Evolutionary conservation across 2,329 filamentous ascomycete genomes (phyloP), one percentile per base, ranked within the genome.

Genomic region (Sordariomycetes sp.): DNA sequence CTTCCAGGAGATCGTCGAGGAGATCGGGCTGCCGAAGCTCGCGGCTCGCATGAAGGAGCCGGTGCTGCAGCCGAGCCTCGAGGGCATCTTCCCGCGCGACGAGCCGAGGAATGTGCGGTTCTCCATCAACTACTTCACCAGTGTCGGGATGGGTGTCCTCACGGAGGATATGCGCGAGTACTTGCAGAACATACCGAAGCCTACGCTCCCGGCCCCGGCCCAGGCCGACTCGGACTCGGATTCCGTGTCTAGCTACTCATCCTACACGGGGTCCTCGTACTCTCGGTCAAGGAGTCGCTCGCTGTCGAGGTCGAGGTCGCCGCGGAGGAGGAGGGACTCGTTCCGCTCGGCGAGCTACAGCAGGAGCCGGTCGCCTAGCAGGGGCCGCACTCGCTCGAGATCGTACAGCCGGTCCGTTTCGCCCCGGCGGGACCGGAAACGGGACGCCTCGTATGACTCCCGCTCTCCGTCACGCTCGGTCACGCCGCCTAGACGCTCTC

Each of bases 111-210:
- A 97, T 72, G 91, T 92, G 46, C 86, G 93, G 58, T 99, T 99
- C 78, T 90, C 92, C 55, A 96, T 99, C 85, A 99, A 99, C 74
- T 99, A 97, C 79, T 97, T 99, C 71, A 99, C 94, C 11, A 94
- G 91, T 66, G 96, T 99, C 66, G 91, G 92, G 60, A 95, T 99
- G 89, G 94, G 94, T 69, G 85, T 83, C 25, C 80, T 99, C 61
- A 99, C 94, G 1, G 94, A 99, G 69, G 89, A 91, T 64, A 96
- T 97, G 90, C 86, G 94, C 71, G 90, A 95, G 67, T 85, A 87
- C 68, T 79, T 99, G 59, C 88, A 92, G 70, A 96, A 91, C 67
- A 83, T 95, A 72, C 92, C 92, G 14, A 94, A 95, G 69, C 91
- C 92, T 2, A 80, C 88, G 1, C 75, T 89, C 25, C 88, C 89